Evolutionary conservation across 345 rosid genomes (phyloP), one percentile per base, ranked within the genome.

Genomic region (Lumnitzera racemosa): DNA sequence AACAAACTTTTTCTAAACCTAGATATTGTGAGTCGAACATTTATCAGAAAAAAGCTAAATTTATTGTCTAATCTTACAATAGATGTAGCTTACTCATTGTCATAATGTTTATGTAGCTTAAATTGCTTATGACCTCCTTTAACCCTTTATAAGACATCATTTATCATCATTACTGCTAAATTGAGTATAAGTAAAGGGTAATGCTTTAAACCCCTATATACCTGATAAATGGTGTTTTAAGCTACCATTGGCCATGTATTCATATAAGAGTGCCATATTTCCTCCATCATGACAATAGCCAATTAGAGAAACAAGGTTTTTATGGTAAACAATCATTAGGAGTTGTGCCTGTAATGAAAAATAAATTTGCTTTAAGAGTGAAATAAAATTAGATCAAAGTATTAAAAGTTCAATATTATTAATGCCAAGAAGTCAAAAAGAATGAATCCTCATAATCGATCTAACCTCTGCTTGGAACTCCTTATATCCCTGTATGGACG

Each of bases 381-480:
- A 41, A 23, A 46, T 56, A 2, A 13, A 50, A 24, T 15, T 47
- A 29, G 51, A 29, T 14, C 3, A n/a, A 13, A 13, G 0, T 13
- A 47, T 59, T 15, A 1, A 27, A 10, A 25, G n/a, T 13, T 15
- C 16, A 57, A 43, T 24, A 24, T 36, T 15, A 62, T 24, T 3
- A 2, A 47, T 29, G 46, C 13, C 27, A 53, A 24, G 10, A 20
- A 55, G 9, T 1, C 11, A 10, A 25, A 24, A 12, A 46, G 15
- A 24, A 7, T 31, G 15, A 14, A 23, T 27, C 5, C 31, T 27
- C 31, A 2, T 20, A 20, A 27, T 27, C 5, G 2, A 2, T 27
- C 4, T 46, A 46, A 80, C 86, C 82, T 79, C 89, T 15, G 86
- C 69, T 59, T 68, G 73, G 15, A 81, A 72, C 67, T 78, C 69